Evolutionary conservation across 768 basidiomycete species (phyloP), one percentile per base, ranked within the genome.

Genomic region (Boletus eberwhitei): DNA sequence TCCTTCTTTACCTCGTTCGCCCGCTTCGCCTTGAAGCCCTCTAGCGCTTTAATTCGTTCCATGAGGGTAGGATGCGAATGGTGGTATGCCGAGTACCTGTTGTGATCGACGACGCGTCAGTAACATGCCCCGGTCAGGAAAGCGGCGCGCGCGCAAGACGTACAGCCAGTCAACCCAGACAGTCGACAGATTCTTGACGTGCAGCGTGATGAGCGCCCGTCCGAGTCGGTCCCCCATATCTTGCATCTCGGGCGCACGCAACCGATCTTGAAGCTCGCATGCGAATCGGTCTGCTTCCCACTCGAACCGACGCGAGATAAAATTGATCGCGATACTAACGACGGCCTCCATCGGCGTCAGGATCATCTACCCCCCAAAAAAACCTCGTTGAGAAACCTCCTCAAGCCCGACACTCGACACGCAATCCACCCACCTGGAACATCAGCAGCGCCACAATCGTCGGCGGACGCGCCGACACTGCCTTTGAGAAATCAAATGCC

Each of bases 31-130:
- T 84, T 79, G 76, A 81, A 84, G n/a, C 72, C 68, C 55, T 96
- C 92, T 37, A 97, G 78, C 3, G 84, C 91, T 59, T 82, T 85
- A 64, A 98, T 75, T 8, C 95, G 82, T 74, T 99, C 95, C 36
- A 90, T 88, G 59, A 99, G 71, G 3, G 93, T 97, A 5, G 96
- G 96, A 71, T 99, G 96, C 44, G 90, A 94, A 72, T 98, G 93
- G 70, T 97, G 93, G 63, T 93, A 97, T 21, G 91, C 90, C 48
- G 93, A 97, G 74, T 96, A 97, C 54, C 88, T 90, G 13, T 2
- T 2, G 9, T 1, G 1, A 58, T 39, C n/a, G 17, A 32, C 16
- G 12, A 22, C 19, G 6, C 17, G 21, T 37, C 37, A 57, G 50
- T 9, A 39, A 39, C 11, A 8, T 36, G 2, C 17, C 5, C 3